Base-by-base conservation (phyloP, 148 eudicot genomes). In the Rhododendron kiyosumense region DNA sequence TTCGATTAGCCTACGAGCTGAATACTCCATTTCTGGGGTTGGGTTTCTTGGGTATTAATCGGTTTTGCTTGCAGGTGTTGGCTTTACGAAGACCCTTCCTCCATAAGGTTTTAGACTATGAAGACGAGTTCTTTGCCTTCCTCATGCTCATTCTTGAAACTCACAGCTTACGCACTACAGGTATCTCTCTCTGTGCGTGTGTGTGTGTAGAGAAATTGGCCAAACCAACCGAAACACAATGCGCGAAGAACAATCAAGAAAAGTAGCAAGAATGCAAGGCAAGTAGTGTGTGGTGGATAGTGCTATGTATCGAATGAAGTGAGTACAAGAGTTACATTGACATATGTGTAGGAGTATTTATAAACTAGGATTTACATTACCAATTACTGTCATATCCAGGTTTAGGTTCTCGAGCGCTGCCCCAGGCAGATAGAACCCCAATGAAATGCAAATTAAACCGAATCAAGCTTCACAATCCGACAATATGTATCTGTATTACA, bases 161-260 rank as follows among this genome's bases (percentile, higher is more conserved):
- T 49, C 99, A 96, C 87, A 96, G 99, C 88, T 89, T 96, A 63
- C 93, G 99, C 77, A 96, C 94, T 43, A 96, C 99, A 85, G 99
- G 99, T 96, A 0, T n/a, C n/a, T n/a, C n/a, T n/a, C n/a, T n/a
- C n/a, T n/a, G 0, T 38, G 2, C 17, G 11, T 74, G 7, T 26
- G 20, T 71, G 9, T 67, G 34, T 67, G 1, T 26, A 26, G 32
- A 65, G 74, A 67, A 67, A 67, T 26, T 3, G 34, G 14, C 32
- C 15, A 11, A 11, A 67, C 34, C 74, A 67, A 67, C 17, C 32
- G 4, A 67, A 26, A 26, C 71, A 24, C 15, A 26, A 67, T 26
- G 74, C 0, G 32, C 13, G 32, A 67, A 26, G 14, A 26, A 26
- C 74, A 11, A 26, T 67, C 74, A 12, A 26, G 74, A 67, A 26